Percentiles rank a stretch among this genome's conserved stretches.
These are phyloP conservation scores for Periconia macrospinosa DNA, from an alignment of 2,329 filamentous ascomycete species.

Conservation along the genomic window DNA sequence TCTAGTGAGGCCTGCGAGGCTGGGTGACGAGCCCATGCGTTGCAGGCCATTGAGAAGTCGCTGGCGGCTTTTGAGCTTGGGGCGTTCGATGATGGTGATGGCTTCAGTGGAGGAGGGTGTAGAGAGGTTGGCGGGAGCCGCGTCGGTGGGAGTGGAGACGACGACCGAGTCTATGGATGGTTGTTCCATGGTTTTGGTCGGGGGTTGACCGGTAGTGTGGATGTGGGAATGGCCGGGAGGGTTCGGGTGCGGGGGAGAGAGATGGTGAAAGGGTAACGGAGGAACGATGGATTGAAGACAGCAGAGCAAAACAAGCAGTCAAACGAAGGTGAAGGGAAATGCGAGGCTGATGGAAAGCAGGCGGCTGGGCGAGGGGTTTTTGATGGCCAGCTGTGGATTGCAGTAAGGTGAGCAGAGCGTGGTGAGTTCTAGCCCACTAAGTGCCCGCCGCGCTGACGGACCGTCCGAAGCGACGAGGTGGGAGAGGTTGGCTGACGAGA, in stretches of 20 bases:
- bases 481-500: conserved; percentile 1
- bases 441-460: conserved; percentile 6
- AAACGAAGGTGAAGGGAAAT: conserved; percentile 8
- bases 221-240: background rate
- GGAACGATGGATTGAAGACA: background rate
- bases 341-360: background rate
- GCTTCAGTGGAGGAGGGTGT: conserved; percentile 24
- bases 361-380: conserved; percentile 12
- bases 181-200: conserved; percentile 31
- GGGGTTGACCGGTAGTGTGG: too few relatives aligned
- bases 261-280: background rate
- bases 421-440: conserved; percentile 5
- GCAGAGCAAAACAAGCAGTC: background rate
- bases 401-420: background rate
- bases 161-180: conserved; percentile 42
- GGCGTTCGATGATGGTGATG: conserved; percentile 32
- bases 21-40: conserved; percentile 79
- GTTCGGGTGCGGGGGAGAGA: conserved; percentile 13
- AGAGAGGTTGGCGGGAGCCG: conserved; percentile 11
- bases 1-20: conserved; percentile 65
- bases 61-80: conserved; percentile 69
- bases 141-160: conserved; percentile 31
- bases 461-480: background rate
- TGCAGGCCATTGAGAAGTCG: conserved; percentile 74
- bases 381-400: too few relatives aligned